These are phyloP conservation scores for Aspergillus caelatus DNA, from an alignment of 2,329 filamentous ascomycete species.

Conservation along the genomic window DNA sequence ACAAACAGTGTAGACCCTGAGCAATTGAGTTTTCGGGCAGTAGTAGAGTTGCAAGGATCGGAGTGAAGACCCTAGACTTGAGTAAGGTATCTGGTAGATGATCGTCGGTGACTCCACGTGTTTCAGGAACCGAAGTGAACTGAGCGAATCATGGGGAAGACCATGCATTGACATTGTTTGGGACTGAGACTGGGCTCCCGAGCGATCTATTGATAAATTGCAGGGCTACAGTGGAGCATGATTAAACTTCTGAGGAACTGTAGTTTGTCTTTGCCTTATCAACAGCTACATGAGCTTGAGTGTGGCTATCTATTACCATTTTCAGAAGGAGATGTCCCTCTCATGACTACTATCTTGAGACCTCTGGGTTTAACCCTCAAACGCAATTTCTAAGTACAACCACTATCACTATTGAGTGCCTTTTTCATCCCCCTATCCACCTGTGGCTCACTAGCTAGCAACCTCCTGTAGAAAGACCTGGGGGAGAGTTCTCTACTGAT, in stretches of 20 bases:
- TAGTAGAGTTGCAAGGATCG: background rate
- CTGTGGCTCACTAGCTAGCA: background rate
- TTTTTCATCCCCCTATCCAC: background rate
- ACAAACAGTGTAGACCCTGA: background rate
- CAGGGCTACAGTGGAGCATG: background rate
- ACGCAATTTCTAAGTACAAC: background rate
- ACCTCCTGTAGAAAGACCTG: background rate
- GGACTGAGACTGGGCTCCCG: slow-evolving; percentile 5
- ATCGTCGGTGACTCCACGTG: background rate
- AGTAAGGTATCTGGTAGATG: background rate
- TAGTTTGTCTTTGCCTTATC: background rate
- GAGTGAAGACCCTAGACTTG: background rate
- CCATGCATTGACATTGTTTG: background rate
- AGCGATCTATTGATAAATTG: background rate
- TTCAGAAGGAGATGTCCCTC: background rate
- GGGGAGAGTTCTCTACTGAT: background rate
- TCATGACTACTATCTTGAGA: background rate
- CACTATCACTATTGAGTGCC: background rate
- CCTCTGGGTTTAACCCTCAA: no score
- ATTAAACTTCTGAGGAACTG: background rate
- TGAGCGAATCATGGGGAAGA: background rate
- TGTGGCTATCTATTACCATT: no score
- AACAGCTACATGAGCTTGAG: background rate
- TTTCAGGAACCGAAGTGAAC: background rate
- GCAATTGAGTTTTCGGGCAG: background rate